Base-by-base conservation (phyloP, 352 stramenopile genomes). In the Aphanomyces euteiches region DNA sequence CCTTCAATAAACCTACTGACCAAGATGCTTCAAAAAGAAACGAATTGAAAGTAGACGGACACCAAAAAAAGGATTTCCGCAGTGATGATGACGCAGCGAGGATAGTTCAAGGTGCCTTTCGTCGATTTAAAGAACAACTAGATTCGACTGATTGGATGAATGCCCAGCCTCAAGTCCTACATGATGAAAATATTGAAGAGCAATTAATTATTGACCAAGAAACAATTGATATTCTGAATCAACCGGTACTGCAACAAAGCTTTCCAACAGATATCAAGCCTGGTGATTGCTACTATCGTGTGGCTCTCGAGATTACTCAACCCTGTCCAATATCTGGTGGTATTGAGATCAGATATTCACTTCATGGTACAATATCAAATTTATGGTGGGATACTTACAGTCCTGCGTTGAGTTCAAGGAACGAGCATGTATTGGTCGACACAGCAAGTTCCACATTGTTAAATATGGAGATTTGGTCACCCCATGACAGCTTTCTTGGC, bases 361-460 rank as follows among this genome's bases (percentile, higher is more conserved):
- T 70, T 40, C 15, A 70, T 4, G 47, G 54, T 21, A 47, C 38
- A 8, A 4, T 12, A 10, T 70, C n/a, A n/a, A 21, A 36, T 4
- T 39, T 70, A 50, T 70, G 64, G 64, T 70, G 64, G 64, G 64
- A 70, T 34, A n/a, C 6, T 37, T 10, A 17, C 4, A 64, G 53
- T 36, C 5, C 54, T 10, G 5, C 47, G 17, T 58, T 47, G 54
- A 56, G 21, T 47, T 63, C 64, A 7, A 28, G 28, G n/a, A 70
- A 64, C 54, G 45, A 70, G n/a, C 64, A 63, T 34, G 40, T 48
- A 5, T 41, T 36, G n/a, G 34, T 5, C 17, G 54, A 64, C 12
- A 10, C 13, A 15, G 15, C 17, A 37, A 7, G 36, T 53, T 41
- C 13, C 10, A 7, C 28, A n/a, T 17, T 41, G 54, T 15, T 70